phyloP scores from a whole-genome alignment of 805 yeast genomes.

The Zygosaccharomyces lentus region DNA sequence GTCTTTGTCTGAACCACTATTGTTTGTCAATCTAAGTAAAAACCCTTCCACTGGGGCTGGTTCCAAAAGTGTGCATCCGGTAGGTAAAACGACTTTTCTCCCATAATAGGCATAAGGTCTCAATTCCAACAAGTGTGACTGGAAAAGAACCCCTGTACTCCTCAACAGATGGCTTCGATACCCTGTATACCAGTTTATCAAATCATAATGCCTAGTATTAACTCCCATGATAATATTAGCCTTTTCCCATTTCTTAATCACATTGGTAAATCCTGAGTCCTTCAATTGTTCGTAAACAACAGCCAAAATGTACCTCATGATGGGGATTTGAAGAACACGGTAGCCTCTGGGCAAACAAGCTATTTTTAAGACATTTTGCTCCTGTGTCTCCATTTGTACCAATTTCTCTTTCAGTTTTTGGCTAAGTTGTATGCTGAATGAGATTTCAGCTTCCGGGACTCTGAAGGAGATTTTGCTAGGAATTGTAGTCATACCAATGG shows the following conservation, averaged over 20 bases:
- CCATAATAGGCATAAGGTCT: conserved; percentile 45
- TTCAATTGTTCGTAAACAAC: conserved; percentile 36
- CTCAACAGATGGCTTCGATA: conserved; percentile 41
- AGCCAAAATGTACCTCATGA: conserved; percentile 23
- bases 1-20: conserved; percentile 41
- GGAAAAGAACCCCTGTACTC: conserved; percentile 41
- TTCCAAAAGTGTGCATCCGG: conserved; percentile 38
- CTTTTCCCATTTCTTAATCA: conserved; percentile 28
- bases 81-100: conserved; percentile 21
- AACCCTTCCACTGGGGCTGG: conserved; percentile 85
- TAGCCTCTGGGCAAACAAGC: conserved; percentile 21
- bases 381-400: conserved; percentile 10
- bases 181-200: conserved; percentile 65
- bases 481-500: conserved; percentile 43
- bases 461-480: conserved; percentile 42
- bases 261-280: conserved; percentile 21
- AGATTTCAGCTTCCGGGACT: conserved; percentile 39
- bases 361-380: conserved; percentile 14
- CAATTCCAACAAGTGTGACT: conserved; percentile 56
- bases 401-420: conserved; percentile 11
- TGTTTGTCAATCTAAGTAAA: conserved; percentile 51
- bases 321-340: conserved; percentile 22
- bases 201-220: conserved; percentile 65
- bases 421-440: conserved; percentile 27
- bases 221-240: conserved; percentile 42